Percentiles rank a stretch among this genome's conserved stretches.
These are phyloP conservation scores for Verticillium dahliae DNA, from an alignment of 2,329 filamentous ascomycete genomes.

Conservation along the genomic window DNA sequence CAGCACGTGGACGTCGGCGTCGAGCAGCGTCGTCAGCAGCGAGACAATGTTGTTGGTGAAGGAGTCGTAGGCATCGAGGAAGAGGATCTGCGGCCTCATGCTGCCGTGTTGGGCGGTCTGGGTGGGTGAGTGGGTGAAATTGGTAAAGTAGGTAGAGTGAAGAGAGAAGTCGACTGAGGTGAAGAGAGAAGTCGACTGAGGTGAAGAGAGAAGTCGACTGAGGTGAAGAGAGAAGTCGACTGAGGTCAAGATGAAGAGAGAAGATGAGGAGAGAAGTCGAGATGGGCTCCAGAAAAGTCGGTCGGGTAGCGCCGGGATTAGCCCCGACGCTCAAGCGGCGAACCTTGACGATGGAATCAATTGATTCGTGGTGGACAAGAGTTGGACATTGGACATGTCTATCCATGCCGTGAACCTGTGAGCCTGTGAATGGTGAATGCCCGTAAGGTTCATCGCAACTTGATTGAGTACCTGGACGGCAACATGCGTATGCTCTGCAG, in stretches of 20 bases:
- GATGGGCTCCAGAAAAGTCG: neutral
- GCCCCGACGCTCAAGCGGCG: neutral
- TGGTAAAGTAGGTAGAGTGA: neutral
- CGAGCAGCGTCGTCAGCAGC: constrained; percentile 64
- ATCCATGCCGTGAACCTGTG: too few relatives aligned
- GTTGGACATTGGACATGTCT: too few relatives aligned
- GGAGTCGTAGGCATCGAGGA: constrained; percentile 93
- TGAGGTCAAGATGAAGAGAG: too few relatives aligned
- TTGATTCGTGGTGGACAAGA: neutral
- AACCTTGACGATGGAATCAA: neutral
- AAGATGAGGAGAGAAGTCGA: too few relatives aligned
- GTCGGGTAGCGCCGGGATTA: neutral
- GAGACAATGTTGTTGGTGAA: constrained; percentile 94
- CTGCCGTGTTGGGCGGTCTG: neutral
- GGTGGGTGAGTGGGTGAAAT: neutral
- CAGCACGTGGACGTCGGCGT: constrained; percentile 62
- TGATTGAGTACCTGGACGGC: too few relatives aligned
- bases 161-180: neutral
- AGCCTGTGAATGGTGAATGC: too few relatives aligned
- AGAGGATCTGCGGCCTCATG: constrained; percentile 55
- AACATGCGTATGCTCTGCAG: too few relatives aligned
- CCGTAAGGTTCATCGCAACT: too few relatives aligned
- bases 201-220: neutral
- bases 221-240: too few relatives aligned
- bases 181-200: too few relatives aligned